A percentile compares a stretch with the other conserved stretches of the same genome.
These are phyloP conservation scores for Tanacetum coccineum DNA, from an alignment of 129 eudicot genomes.

Conservation along the genomic window DNA sequence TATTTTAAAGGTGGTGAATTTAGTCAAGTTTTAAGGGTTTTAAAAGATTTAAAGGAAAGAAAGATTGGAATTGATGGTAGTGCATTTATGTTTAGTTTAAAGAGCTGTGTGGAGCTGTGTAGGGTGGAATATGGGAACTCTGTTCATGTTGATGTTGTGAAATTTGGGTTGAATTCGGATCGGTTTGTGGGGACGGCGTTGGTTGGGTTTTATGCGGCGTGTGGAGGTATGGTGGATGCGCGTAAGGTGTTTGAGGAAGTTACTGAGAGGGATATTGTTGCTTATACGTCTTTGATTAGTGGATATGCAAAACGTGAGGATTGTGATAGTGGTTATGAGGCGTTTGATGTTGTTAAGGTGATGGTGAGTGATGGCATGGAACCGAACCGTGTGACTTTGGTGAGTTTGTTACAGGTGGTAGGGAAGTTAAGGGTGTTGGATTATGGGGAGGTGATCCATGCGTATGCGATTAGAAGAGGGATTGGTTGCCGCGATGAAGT, in stretches of 20 bases:
- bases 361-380: slow-evolving; percentile 48
- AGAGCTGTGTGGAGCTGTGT: slow-evolving; percentile 42
- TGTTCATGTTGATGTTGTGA: slow-evolving; percentile 51
- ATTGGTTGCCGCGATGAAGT: slow-evolving; percentile 52
- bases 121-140: slow-evolving; percentile 31
- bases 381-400: slow-evolving; percentile 68
- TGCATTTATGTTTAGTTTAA: slow-evolving; percentile 45
- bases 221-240: slow-evolving; percentile 41
- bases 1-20: slow-evolving; percentile 40
- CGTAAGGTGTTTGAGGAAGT: slow-evolving; percentile 60
- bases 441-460: slow-evolving; percentile 49
- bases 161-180: slow-evolving; percentile 45
- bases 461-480: slow-evolving; percentile 50
- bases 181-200: slow-evolving; percentile 52
- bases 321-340: slow-evolving; percentile 28
- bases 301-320: slow-evolving; percentile 38
- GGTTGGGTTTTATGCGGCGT: slow-evolving; percentile 37
- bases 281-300: slow-evolving; percentile 50
- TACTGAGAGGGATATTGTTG: slow-evolving; percentile 49
- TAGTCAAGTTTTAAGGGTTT: slow-evolving; percentile 47
- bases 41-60: slow-evolving; percentile 29
- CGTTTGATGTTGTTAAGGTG: slow-evolving; percentile 31
- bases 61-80: slow-evolving; percentile 44
- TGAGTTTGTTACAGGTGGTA: slow-evolving; percentile 50
- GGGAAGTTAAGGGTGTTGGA: slow-evolving; percentile 28